Conservation (phyloP, 371 early-diverging fungal species). For the Cokeromyces recurvatus region DNA sequence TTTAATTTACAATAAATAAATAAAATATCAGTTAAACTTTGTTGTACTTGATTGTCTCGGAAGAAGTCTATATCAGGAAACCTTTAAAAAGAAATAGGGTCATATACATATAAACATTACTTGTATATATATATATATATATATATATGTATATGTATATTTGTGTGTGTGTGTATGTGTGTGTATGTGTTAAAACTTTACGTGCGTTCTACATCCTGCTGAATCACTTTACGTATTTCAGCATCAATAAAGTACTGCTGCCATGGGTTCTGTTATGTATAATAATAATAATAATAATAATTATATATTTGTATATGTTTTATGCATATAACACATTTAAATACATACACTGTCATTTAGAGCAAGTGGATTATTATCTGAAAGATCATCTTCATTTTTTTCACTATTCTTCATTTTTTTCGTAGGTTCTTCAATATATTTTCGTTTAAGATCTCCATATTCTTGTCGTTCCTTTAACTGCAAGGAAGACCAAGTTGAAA, state of each 20-base stretch:
- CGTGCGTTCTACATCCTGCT: constrained; percentile 92
- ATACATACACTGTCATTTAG: constrained; percentile 67
- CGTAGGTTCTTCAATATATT: constrained; percentile 68
- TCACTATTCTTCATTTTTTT: constrained; percentile 31
- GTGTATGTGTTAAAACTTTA: constrained; percentile 29
- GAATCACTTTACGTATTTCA: constrained; percentile 79
- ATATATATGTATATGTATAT: not conserved
- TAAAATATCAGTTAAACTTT: constrained; percentile 73
- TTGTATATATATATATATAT: not conserved
- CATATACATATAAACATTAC: no score
- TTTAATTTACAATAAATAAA: constrained; percentile 91
- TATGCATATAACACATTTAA: not conserved
- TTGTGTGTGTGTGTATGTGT: no score
- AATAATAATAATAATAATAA: no score
- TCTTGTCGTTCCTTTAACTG: constrained; percentile 61
- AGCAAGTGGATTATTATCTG: constrained; percentile 80
- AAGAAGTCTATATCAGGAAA: constrained; percentile 88
- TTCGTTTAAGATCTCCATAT: constrained; percentile 60
- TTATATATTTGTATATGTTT: no score
- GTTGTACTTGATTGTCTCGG: constrained; percentile 61
- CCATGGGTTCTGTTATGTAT: constrained; percentile 80
- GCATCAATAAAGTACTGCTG: constrained; percentile 84
- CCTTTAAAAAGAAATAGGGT: no score
- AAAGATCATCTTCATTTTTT: constrained; percentile 29
- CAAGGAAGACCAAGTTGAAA: constrained; percentile 55